phyloP scores from a whole-genome alignment of 139 green algal genomes.

The Chlamydomonas eustigma region DNA sequence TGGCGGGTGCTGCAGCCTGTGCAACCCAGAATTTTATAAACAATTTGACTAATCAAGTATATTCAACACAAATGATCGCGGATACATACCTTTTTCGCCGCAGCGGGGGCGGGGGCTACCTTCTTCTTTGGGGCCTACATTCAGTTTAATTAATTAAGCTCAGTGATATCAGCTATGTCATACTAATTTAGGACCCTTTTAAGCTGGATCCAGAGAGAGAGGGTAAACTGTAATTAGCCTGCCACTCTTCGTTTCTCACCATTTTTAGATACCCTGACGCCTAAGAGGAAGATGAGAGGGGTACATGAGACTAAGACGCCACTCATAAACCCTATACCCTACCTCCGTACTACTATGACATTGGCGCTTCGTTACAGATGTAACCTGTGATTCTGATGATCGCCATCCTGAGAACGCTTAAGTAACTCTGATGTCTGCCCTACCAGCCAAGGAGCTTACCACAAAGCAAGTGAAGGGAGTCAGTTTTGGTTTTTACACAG shows the following conservation, averaged over 20 bases:
- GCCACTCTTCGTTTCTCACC: neutral
- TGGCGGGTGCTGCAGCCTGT: conserved; percentile 58
- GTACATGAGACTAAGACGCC: neutral
- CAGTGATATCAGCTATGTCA: too few relatives aligned
- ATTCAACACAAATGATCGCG: neutral
- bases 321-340: neutral
- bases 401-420: too few relatives aligned
- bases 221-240: too few relatives aligned
- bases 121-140: conserved; percentile 77
- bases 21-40: conserved; percentile 1
- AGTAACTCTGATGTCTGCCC: conserved; percentile 43
- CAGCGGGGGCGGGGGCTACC: conserved; percentile 63
- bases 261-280: neutral
- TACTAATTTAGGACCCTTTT: too few relatives aligned
- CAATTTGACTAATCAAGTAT: too few relatives aligned
- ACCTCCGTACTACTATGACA: too few relatives aligned
- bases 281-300: neutral
- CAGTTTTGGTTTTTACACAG: conserved; percentile 84
- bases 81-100: conserved; percentile 57
- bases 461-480: conserved; percentile 66
- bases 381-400: too few relatives aligned
- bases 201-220: too few relatives aligned
- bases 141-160: too few relatives aligned
- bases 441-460: conserved; percentile 66
- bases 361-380: too few relatives aligned